Evolutionary conservation across 2,329 filamentous ascomycete genomes (phyloP), one percentile per base, ranked within the genome.

Genomic region (Hypoxylon sp.): DNA sequence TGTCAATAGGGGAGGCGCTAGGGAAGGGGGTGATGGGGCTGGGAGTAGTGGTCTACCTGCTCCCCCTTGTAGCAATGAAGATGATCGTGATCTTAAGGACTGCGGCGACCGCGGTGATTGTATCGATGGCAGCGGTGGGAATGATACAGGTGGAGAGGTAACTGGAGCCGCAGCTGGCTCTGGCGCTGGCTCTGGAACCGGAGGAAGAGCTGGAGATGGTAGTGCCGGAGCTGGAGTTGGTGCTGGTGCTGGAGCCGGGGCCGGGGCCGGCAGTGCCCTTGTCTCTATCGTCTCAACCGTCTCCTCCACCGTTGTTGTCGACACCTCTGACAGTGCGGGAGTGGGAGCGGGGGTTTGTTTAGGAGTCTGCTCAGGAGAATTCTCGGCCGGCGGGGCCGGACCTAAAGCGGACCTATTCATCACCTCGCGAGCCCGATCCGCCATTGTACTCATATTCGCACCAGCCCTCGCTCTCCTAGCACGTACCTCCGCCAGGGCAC

Each of bases 401-500:
- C 7, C 40, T 11, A 44, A 8, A 44, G 40, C 40, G 11, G 40
- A 44, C 20, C 40, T 22, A 22, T n/a, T n/a, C 40, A 44, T 44
- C 7, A 44, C 40, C 40, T 44, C 46, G 22, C 25, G 22, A 10
- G 22, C 46, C 46, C 22, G 6, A 35, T 49, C 42, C 20, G 27
- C 44, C 51, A 27, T 6, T 22, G 33, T 3, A 30, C 13, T 17
- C 49, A 44, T 7, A 20, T 53, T 27, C 30, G 33, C 20, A 13
- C 14, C 13, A 11, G 22, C 37, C 20, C 42, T 40, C 2, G 50
- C 67, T 42, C 49, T 59, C 25, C 70, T 58, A 4, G 50, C 42
- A 6, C 64, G 56, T 7, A 75, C 31, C 67, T 75, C 72, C 0
- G 65, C 62, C 30, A 85, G 70, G 2, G 83, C 69, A 25, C 82